phyloP scores from a whole-genome alignment of 2,329 filamentous ascomycete species.

The Domatiomyces globalis region DNA sequence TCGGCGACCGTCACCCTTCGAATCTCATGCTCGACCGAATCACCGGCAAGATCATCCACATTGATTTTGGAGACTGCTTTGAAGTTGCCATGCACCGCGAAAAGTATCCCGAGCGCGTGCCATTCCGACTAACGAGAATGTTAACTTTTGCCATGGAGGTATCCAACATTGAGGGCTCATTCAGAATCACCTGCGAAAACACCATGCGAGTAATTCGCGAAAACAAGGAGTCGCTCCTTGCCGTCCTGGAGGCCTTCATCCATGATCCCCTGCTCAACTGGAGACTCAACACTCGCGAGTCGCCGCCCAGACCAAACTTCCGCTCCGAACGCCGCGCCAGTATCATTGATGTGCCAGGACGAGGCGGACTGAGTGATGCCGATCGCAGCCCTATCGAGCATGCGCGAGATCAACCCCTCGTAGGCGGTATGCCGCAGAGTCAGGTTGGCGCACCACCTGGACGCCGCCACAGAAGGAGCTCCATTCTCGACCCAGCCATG shows the following conservation, averaged over 20 bases:
- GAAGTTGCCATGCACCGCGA: constrained; percentile 99
- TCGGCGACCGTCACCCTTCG: constrained; percentile 92
- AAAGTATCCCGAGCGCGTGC: constrained; percentile 94
- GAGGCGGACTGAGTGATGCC: constrained; percentile 19
- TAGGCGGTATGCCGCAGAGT: constrained; percentile 35
- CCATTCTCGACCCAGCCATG: constrained; percentile 45
- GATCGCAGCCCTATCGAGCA: constrained; percentile 23
- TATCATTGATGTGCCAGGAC: constrained; percentile 34
- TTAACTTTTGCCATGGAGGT: constrained; percentile 99
- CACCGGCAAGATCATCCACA: constrained; percentile 94
- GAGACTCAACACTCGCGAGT: constrained; percentile 58
- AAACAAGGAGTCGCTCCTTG: constrained; percentile 98
- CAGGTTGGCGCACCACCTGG: constrained; percentile 18
- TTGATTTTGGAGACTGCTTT: constrained; percentile 98
- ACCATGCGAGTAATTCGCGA: constrained; percentile 93
- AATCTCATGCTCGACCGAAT: constrained; percentile 95
- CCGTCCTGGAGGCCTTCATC: constrained; percentile 96
- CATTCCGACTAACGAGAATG: constrained; percentile 96
- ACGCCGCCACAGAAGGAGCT: constrained; percentile 47
- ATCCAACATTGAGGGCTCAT: constrained; percentile 97
- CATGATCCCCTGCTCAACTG: constrained; percentile 98
- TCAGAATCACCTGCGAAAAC: constrained; percentile 94
- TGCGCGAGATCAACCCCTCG: constrained; percentile 29
- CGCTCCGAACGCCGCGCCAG: constrained; percentile 46
- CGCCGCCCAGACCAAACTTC: constrained; percentile 45